Percentiles rank a stretch among this genome's conserved stretches.
These are phyloP conservation scores for Exophiala alcalophila DNA, from an alignment of 2,329 filamentous ascomycete genomes.

Conservation along the genomic window DNA sequence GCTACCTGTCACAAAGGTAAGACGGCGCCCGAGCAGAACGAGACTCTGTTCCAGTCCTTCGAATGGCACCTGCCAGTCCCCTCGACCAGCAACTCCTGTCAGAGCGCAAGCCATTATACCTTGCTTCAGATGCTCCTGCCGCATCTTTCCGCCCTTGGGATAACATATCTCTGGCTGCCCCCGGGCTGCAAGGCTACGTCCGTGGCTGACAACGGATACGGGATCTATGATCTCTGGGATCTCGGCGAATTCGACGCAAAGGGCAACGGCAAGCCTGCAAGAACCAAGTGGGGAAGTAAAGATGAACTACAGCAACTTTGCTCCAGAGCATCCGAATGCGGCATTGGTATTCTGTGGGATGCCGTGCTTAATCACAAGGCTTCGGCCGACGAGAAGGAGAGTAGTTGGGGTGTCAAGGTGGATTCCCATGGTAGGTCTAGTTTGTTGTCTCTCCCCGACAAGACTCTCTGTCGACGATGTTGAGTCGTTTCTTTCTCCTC, in stretches of 20 bases:
- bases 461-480: no score
- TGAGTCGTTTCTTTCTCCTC: background rate
- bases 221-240: slow-evolving; percentile 68
- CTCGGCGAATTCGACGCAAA: slow-evolving; percentile 72
- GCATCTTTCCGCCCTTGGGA: slow-evolving; percentile 56
- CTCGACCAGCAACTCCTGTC: slow-evolving; percentile 31
- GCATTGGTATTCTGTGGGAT: slow-evolving; percentile 64
- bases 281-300: slow-evolving; percentile 67
- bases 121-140: slow-evolving; percentile 55
- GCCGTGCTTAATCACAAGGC: slow-evolving; percentile 71
- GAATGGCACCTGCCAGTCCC: slow-evolving; percentile 64
- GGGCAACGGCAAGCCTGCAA: slow-evolving; percentile 42
- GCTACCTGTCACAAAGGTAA: no score
- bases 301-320: slow-evolving; percentile 57
- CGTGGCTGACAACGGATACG: slow-evolving; percentile 61
- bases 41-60: slow-evolving; percentile 65
- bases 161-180: slow-evolving; percentile 65
- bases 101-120: slow-evolving; percentile 58
- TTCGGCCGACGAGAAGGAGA: slow-evolving; percentile 63
- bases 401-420: slow-evolving; percentile 62
- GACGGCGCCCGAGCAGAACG: slow-evolving; percentile 39
- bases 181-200: slow-evolving; percentile 66
- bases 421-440: slow-evolving; percentile 48
- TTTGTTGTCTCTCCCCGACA: no score
- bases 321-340: slow-evolving; percentile 50